Conservation (phyloP, 2,329 filamentous ascomycete species). For the Aschersonia sp. region DNA sequence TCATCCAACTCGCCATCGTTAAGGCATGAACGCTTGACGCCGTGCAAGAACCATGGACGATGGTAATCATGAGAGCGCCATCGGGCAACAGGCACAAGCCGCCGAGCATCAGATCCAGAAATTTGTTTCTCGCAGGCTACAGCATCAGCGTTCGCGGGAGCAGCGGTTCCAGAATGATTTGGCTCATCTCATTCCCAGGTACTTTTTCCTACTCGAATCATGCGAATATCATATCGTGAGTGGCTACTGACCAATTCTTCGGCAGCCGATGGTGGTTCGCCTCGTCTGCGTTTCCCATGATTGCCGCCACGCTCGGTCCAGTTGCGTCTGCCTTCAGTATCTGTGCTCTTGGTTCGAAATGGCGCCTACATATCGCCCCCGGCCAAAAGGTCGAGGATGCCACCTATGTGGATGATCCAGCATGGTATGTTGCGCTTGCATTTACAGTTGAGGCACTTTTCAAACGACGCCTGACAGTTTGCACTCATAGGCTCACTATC, state of each 20-base stretch:
- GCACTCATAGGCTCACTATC: conserved; percentile 42
- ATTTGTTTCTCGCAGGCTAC: not conserved
- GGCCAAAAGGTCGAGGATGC: conserved; percentile 33
- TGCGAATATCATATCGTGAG: too few species aligned
- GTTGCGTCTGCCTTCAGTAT: conserved; percentile 81
- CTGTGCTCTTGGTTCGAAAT: conserved; percentile 67
- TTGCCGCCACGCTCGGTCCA: conserved; percentile 73
- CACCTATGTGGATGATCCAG: conserved; percentile 46
- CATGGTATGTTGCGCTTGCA: conserved; percentile 36
- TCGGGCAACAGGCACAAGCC: conserved; percentile 18
- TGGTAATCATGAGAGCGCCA: conserved; percentile 20
- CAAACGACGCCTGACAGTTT: not conserved
- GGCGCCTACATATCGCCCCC: conserved; percentile 46
- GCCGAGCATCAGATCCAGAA: conserved; percentile 11
- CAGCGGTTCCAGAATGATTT: conserved; percentile 22
- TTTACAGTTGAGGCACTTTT: not conserved
- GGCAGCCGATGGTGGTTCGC: conserved; percentile 49
- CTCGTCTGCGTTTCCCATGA: conserved; percentile 55
- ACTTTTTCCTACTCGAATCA: not conserved
- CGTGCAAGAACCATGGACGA: conserved; percentile 22
- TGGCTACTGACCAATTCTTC: not conserved
- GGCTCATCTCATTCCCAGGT: conserved; percentile 30
- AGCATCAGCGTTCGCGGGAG: conserved; percentile 4
- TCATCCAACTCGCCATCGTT: not conserved
- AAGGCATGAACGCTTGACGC: not conserved